phyloP scores from a whole-genome alignment of 1,284 basidiomycete species.

The Butyriboletus appendiculatus region DNA sequence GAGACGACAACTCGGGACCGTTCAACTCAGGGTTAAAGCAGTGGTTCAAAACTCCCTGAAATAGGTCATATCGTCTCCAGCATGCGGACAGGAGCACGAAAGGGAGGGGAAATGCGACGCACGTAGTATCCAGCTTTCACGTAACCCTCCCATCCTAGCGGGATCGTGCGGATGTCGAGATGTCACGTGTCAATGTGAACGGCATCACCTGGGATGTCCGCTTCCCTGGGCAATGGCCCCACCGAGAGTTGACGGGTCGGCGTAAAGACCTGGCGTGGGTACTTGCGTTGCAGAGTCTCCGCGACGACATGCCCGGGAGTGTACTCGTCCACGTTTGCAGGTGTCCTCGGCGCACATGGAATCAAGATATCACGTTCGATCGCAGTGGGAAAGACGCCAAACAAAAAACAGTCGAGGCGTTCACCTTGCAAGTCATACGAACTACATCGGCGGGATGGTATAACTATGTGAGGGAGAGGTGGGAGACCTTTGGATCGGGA shows the following conservation, averaged over 20 bases:
- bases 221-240: slow-evolving; percentile 24
- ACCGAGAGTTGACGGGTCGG: slow-evolving; percentile 27
- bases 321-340: too few species aligned
- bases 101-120: slow-evolving; percentile 7
- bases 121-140: slow-evolving; percentile 84
- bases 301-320: too few species aligned
- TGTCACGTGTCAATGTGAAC: slow-evolving; percentile 60
- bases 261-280: too few species aligned
- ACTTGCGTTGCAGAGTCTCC: too few species aligned
- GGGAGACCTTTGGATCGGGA: too few species aligned
- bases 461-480: too few species aligned
- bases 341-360: too few species aligned
- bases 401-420: too few species aligned
- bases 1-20: slow-evolving; percentile 37
- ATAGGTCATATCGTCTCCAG: slow-evolving; percentile 4
- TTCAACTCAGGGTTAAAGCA: slow-evolving; percentile 48
- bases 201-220: slow-evolving; percentile 35
- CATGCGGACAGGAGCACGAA: background rate
- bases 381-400: too few species aligned
- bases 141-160: slow-evolving; percentile 84
- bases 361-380: too few species aligned
- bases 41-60: slow-evolving; percentile 70
- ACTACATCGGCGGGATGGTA: too few species aligned
- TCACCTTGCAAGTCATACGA: too few species aligned
- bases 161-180: slow-evolving; percentile 69